Percentiles rank a stretch among this genome's conserved stretches.
Conservation (phyloP, 257 asterid species). For the Solanum piurae region DNA sequence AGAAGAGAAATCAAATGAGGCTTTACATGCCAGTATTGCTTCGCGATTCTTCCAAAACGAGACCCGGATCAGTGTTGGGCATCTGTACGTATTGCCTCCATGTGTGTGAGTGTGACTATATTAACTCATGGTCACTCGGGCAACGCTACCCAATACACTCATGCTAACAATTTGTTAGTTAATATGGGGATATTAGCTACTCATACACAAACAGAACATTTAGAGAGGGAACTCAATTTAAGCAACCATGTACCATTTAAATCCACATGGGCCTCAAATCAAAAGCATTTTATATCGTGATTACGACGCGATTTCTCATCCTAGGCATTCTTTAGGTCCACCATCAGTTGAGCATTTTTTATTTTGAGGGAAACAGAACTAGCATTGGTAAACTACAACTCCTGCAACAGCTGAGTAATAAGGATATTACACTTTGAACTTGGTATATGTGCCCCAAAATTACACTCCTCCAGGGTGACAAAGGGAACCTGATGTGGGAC, state of each 20-base stretch:
- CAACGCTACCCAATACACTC: background rate
- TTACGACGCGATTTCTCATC: background rate
- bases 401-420: no score
- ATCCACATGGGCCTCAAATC: background rate
- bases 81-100: background rate
- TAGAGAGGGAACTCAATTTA: background rate
- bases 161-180: background rate
- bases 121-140: background rate
- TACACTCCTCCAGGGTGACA: background rate
- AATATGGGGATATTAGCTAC: background rate
- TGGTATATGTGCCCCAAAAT: background rate
- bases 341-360: background rate
- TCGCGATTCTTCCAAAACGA: background rate
- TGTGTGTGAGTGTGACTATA: background rate
- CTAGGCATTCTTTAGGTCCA: background rate
- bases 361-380: background rate
- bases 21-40: background rate
- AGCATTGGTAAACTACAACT: background rate
- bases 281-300: background rate
- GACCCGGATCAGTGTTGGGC: background rate
- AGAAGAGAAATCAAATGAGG: background rate
- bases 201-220: background rate
- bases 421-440: no score
- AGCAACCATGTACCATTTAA: background rate
- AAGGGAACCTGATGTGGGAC: background rate